A percentile compares a stretch with the other conserved stretches of the same genome.
Conservation (phyloP, 805 yeast genomes). For the Pichia sporocuriosa region DNA sequence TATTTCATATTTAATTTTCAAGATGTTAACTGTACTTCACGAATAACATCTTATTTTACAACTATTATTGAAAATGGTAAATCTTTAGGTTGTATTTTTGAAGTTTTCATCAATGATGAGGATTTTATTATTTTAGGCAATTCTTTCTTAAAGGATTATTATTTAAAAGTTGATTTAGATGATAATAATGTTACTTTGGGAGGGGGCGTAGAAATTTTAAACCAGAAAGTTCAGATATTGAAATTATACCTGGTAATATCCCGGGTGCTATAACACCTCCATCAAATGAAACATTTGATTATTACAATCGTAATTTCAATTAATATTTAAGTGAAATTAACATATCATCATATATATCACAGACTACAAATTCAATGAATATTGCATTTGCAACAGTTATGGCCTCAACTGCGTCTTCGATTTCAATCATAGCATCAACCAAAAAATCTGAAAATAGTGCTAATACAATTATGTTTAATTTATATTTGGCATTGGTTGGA, state of each 20-base stretch:
- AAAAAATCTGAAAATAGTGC: too few relatives aligned
- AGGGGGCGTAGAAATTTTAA: constrained; percentile 33
- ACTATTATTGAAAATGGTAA: constrained; percentile 8
- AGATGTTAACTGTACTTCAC: constrained; percentile 43
- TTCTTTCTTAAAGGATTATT: constrained; percentile 39
- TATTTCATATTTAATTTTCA: constrained; percentile 41
- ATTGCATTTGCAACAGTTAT: too few relatives aligned
- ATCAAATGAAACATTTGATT: not conserved
- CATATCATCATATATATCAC: too few relatives aligned
- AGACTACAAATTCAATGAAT: not conserved
- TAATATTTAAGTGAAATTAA: too few relatives aligned
- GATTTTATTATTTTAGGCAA: constrained; percentile 38
- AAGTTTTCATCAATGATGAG: constrained; percentile 25
- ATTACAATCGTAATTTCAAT: not conserved
- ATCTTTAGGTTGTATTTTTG: constrained; percentile 32
- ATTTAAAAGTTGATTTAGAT: constrained; percentile 44
- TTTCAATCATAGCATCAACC: too few relatives aligned
- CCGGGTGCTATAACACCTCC: constrained; percentile 1
- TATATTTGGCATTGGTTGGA: too few relatives aligned
- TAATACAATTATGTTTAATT: too few relatives aligned
- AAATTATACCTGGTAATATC: not conserved
- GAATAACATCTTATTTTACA: constrained; percentile 24
- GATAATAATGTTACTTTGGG: constrained; percentile 34
- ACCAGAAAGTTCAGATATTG: not conserved
- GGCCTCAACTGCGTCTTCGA: too few relatives aligned